These are phyloP conservation scores for Boletellus deceptivus DNA, from an alignment of 1,284 basidiomycete genomes.

Conservation along the genomic window DNA sequence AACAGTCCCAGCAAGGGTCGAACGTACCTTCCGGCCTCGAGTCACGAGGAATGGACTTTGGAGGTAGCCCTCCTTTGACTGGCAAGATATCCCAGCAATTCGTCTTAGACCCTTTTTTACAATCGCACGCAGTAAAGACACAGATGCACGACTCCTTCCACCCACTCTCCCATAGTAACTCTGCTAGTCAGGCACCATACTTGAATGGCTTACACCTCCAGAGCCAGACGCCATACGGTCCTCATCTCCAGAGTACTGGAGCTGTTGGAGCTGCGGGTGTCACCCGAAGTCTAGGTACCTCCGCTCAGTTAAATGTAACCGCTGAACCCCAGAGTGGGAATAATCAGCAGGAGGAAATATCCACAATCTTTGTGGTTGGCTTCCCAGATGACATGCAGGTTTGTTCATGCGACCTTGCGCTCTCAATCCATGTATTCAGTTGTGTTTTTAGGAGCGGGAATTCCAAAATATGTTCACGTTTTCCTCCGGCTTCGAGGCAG, in stretches of 20 bases:
- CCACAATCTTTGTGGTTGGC: conserved; percentile 97
- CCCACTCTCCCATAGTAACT: conserved; percentile 28
- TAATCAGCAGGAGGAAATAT: conserved; percentile 80
- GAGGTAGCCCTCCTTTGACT: conserved; percentile 25
- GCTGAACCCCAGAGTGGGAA: conserved; percentile 23
- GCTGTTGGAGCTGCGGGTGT: conserved; percentile 24
- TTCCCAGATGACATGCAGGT: conserved; percentile 99
- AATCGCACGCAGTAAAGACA: conserved; percentile 29
- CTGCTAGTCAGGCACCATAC: conserved; percentile 33
- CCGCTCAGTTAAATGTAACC: conserved; percentile 23
- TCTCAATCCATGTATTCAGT: conserved; percentile 5
- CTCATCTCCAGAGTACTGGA: conserved; percentile 53
- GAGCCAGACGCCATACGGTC: conserved; percentile 71
- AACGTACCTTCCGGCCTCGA: conserved; percentile 27
- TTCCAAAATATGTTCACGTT: conserved; percentile 99
- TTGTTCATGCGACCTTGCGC: conserved; percentile 32
- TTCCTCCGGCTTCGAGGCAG: conserved; percentile 93
- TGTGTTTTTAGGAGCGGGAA: conserved; percentile 79
- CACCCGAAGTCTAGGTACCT: conserved; percentile 26
- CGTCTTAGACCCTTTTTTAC: conserved; percentile 34
- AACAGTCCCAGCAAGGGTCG: conserved; percentile 34
- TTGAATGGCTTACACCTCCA: conserved; percentile 49
- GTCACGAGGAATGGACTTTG: conserved; percentile 33
- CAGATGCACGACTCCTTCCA: conserved; percentile 37
- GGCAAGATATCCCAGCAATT: conserved; percentile 33